Percentiles rank a stretch among this genome's conserved stretches.
Evolutionary conservation across 805 yeast species (phyloP).

Genomic region (Huiozyma naganishii): DNA sequence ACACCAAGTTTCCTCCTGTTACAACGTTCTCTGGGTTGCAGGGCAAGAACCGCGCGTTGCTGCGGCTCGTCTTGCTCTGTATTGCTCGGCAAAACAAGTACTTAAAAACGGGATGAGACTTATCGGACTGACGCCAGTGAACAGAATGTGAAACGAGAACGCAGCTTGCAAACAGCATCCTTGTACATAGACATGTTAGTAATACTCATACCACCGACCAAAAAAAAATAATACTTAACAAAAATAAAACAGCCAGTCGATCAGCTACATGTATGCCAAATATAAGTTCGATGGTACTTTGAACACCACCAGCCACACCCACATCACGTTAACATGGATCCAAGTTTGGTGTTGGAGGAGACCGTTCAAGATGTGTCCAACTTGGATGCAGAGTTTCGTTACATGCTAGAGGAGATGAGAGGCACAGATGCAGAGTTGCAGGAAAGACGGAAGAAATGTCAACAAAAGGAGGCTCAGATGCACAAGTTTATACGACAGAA

Average conservation of each 20-base stretch:
- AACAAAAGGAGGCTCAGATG: conserved; percentile 63
- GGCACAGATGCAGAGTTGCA: conserved; percentile 54
- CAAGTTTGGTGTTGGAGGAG: conserved; percentile 73
- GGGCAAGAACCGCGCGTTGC: conserved; percentile 87
- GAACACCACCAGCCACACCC: too few relatives aligned
- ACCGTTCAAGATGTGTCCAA: conserved; percentile 67
- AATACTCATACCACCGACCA: too few relatives aligned
- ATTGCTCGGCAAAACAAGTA: conserved; percentile 81
- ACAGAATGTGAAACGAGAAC: conserved; percentile 61
- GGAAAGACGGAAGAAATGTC: conserved; percentile 56
- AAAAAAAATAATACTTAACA: too few relatives aligned
- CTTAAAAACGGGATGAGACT: conserved; percentile 80
- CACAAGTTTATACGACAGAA: conserved; percentile 75
- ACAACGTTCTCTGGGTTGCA: conserved; percentile 91
- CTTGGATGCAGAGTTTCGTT: conserved; percentile 78
- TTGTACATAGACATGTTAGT: neutral
- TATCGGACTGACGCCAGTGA: conserved; percentile 94
- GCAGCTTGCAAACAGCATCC: neutral
- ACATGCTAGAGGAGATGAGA: conserved; percentile 67
- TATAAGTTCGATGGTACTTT: too few relatives aligned
- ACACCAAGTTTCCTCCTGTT: conserved; percentile 92
- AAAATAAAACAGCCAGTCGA: too few relatives aligned
- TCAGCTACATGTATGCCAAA: too few relatives aligned
- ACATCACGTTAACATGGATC: conserved; percentile 48
- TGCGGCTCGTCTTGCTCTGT: conserved; percentile 82